These are phyloP conservation scores for Hyaloscypha bicolor DNA, from an alignment of 495 filamentous ascomycete genomes.

Conservation along the genomic window DNA sequence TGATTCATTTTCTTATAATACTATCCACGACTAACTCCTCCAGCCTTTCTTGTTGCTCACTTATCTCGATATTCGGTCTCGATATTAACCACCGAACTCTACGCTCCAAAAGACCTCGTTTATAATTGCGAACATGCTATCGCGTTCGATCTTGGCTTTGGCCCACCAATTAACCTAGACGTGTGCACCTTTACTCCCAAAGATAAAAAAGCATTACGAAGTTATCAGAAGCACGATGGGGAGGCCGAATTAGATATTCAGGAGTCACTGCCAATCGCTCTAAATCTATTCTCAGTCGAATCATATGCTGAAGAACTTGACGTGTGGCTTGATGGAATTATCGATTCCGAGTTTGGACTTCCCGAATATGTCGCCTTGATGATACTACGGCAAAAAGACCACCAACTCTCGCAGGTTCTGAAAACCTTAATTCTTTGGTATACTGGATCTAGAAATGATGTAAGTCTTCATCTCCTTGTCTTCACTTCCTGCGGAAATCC, in stretches of 20 bases:
- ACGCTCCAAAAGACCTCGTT: conserved; percentile 1
- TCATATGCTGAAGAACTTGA: conserved; percentile 10
- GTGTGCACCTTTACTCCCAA: conserved; percentile 8
- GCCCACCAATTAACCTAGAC: background rate
- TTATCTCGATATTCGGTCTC: conserved; percentile 7
- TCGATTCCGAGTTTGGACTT: conserved; percentile 2
- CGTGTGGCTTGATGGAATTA: conserved; percentile 5
- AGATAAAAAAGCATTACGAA: background rate
- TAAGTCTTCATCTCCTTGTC: background rate
- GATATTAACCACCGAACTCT: background rate
- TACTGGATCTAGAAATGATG: background rate
- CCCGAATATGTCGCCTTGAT: background rate
- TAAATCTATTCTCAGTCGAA: conserved; percentile 7
- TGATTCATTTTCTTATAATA: background rate
- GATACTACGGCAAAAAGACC: background rate
- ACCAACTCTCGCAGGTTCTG: background rate
- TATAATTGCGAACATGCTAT: background rate
- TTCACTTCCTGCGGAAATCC: background rate
- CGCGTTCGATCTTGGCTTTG: background rate
- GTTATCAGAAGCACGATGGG: conserved; percentile 7
- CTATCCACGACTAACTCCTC: background rate
- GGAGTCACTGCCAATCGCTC: conserved; percentile 7
- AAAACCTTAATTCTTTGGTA: background rate
- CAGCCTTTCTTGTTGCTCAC: conserved; percentile 3
- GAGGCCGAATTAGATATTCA: background rate